Evolutionary conservation across 2,329 filamentous ascomycete genomes (phyloP).

Genomic region (Cladophialophora yegresii): DNA sequence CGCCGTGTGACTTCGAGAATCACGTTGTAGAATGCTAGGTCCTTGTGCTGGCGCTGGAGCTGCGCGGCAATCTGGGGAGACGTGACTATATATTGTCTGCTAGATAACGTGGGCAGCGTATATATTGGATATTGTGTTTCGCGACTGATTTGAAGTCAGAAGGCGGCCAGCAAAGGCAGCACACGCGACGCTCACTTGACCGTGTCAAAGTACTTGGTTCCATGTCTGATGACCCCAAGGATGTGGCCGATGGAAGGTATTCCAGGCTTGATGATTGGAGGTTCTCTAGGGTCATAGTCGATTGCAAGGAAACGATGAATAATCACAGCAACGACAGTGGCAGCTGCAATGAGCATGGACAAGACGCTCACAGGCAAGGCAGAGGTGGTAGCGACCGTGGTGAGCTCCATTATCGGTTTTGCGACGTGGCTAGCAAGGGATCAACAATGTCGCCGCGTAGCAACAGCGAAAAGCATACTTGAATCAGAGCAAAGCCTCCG

Average conservation of each 20-base stretch:
- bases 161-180: background rate
- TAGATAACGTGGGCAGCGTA: slow-evolving; percentile 13
- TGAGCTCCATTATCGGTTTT: background rate
- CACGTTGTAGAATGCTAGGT: slow-evolving; percentile 15
- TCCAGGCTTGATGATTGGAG: slow-evolving; percentile 8
- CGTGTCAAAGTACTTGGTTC: slow-evolving; percentile 14
- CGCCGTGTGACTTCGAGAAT: slow-evolving; percentile 14
- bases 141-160: slow-evolving; percentile 8
- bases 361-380: slow-evolving; percentile 9
- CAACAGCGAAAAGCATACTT: background rate
- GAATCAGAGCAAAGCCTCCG: background rate
- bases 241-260: slow-evolving; percentile 17
- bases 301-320: slow-evolving; percentile 8
- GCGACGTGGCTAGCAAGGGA: background rate
- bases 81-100: slow-evolving; percentile 15
- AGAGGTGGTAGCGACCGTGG: background rate
- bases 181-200: slow-evolving; percentile 10
- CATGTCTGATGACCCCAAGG: slow-evolving; percentile 14
- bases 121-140: slow-evolving; percentile 14
- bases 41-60: slow-evolving; percentile 18
- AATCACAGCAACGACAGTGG: background rate
- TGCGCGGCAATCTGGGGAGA: slow-evolving; percentile 10
- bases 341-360: slow-evolving; percentile 1
- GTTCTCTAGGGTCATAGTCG: slow-evolving; percentile 14
- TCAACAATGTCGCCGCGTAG: background rate